phyloP scores from a whole-genome alignment of 139 green algal species.

The Coelastrella sp. region DNA sequence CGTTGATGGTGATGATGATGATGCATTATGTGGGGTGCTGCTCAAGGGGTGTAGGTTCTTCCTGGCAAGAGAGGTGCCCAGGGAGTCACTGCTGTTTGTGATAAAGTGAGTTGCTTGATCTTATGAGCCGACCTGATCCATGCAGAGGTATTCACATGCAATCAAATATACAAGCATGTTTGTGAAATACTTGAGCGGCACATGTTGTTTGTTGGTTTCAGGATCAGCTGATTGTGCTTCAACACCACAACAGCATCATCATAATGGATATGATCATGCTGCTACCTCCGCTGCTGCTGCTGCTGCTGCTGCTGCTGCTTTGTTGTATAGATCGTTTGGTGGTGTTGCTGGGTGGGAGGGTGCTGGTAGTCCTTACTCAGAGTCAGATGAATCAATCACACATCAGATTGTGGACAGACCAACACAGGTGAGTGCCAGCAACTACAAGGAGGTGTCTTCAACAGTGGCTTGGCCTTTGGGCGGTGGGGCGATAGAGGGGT shows the following conservation, averaged over 20 bases:
- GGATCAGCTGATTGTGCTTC: neutral
- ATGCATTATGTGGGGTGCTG: slow-evolving; percentile 76
- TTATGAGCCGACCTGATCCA: neutral
- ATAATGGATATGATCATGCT: neutral
- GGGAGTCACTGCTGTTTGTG: slow-evolving; percentile 93
- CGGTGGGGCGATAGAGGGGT: too few species aligned
- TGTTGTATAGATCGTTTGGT: slow-evolving; percentile 85
- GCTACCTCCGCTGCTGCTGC: neutral
- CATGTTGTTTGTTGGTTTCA: neutral
- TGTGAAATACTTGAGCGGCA: neutral
- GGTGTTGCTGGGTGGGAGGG: slow-evolving; percentile 92
- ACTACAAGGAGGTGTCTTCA: too few species aligned
- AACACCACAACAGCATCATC: too few species aligned
- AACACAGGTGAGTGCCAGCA: slow-evolving; percentile 66
- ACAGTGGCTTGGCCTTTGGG: too few species aligned
- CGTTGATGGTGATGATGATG: slow-evolving; percentile 78
- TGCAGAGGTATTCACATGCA: too few species aligned
- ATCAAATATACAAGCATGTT: too few species aligned
- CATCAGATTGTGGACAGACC: slow-evolving; percentile 91
- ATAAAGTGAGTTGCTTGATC: slow-evolving; percentile 69
- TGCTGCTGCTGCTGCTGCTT: slow-evolving; percentile 7
- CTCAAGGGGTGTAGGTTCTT: slow-evolving; percentile 95
- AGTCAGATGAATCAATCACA: slow-evolving; percentile 87
- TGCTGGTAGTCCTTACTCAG: slow-evolving; percentile 83
- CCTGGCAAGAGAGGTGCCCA: slow-evolving; percentile 88